phyloP scores from a whole-genome alignment of 208 protist species.

The Naegleria gruberi region DNA sequence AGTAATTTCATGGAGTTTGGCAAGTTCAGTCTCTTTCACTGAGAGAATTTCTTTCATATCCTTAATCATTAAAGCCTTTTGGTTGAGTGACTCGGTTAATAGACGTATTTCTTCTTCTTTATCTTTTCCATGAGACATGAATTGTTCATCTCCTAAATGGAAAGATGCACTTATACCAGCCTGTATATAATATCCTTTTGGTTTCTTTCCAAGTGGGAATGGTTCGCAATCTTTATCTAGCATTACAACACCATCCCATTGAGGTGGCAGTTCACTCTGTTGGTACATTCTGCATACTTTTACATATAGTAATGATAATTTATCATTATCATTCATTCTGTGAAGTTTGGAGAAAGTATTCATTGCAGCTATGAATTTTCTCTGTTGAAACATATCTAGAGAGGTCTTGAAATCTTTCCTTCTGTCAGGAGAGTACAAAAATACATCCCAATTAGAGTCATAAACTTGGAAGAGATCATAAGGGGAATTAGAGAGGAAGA shows the following conservation, averaged over 20 bases:
- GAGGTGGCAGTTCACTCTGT: neutral
- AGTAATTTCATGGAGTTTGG: slow-evolving; percentile 7
- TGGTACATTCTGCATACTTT: slow-evolving; percentile 20
- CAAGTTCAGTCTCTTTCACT: neutral
- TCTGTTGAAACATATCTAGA: slow-evolving; percentile 6
- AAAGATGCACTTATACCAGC: neutral
- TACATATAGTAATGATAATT: neutral
- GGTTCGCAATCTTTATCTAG: neutral
- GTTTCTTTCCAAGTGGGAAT: neutral
- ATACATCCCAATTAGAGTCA: neutral
- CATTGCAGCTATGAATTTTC: slow-evolving; percentile 10
- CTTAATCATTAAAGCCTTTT: neutral
- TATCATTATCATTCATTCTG: neutral
- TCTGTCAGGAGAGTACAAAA: neutral
- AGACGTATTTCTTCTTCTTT: slow-evolving; percentile 15
- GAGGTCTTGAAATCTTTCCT: neutral
- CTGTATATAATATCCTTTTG: neutral
- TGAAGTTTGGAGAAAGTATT: slow-evolving; percentile 3
- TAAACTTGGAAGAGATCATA: neutral
- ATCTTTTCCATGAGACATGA: neutral
- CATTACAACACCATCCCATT: slow-evolving; percentile 8
- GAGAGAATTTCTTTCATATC: slow-evolving; percentile 12
- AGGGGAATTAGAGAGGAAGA: neutral
- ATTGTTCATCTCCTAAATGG: slow-evolving; percentile 4
- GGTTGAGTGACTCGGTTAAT: neutral